Evolutionary conservation across 176 grass and related monocot genomes (phyloP).

Genomic region (Aegilops umbellulata): DNA sequence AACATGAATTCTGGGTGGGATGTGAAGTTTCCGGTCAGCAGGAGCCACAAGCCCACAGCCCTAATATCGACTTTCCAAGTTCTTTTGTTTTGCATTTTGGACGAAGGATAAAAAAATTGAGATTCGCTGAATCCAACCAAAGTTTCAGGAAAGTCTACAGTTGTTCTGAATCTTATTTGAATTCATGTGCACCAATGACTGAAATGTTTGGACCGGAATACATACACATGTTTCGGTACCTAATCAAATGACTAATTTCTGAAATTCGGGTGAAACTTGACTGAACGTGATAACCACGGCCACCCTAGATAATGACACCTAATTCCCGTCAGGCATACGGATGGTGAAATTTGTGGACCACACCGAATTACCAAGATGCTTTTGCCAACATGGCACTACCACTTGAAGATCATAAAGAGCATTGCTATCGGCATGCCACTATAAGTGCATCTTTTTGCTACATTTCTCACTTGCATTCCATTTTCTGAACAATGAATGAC

Average conservation of each 20-base stretch:
- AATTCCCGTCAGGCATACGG: no score
- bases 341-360: neutral
- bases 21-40: no score
- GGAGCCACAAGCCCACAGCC: no score
- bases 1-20: no score
- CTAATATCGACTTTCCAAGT: no score
- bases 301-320: no score
- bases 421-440: neutral
- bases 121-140: neutral
- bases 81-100: neutral
- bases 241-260: neutral
- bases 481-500: constrained; percentile 14
- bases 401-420: neutral
- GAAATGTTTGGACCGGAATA: neutral
- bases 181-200: neutral
- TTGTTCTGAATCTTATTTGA: neutral
- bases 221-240: neutral
- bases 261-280: neutral
- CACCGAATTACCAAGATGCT: neutral
- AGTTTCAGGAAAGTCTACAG: neutral
- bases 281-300: neutral
- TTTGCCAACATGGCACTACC: neutral
- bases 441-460: neutral
- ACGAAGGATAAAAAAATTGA: neutral
- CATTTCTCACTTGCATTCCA: neutral